Evolutionary conservation across 768 basidiomycete species (phyloP).

Genomic region (Podaxis sp.): DNA sequence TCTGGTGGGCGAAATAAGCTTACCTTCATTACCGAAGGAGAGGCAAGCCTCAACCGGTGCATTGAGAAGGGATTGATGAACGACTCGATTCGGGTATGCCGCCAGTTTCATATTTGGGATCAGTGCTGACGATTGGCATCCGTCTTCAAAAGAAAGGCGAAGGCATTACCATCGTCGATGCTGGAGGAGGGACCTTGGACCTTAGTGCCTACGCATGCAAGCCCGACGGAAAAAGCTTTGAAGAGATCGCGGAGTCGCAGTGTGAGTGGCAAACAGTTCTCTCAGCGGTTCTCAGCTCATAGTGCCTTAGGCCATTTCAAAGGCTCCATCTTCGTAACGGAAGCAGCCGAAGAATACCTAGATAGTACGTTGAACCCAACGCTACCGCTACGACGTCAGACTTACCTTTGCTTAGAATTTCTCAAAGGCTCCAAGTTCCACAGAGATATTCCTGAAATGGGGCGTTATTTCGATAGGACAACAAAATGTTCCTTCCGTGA

Average conservation of each 20-base stretch:
- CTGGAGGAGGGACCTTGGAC: conserved; percentile 61
- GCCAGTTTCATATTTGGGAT: neutral
- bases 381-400: neutral
- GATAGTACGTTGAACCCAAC: conserved; percentile 23
- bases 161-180: conserved; percentile 52
- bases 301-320: conserved; percentile 35
- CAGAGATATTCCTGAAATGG: conserved; percentile 37
- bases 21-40: conserved; percentile 57
- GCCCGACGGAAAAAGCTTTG: conserved; percentile 25
- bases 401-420: conserved; percentile 23
- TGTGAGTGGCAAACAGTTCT: conserved; percentile 25
- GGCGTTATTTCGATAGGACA: conserved; percentile 38
- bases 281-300: neutral
- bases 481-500: conserved; percentile 40
- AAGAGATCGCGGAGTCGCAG: conserved; percentile 41
- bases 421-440: conserved; percentile 35
- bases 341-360: conserved; percentile 32
- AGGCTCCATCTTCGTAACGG: conserved; percentile 47
- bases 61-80: conserved; percentile 39
- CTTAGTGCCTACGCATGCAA: conserved; percentile 45
- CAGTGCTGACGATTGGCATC: neutral
- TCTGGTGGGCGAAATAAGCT: conserved; percentile 37
- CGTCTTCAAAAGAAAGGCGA: conserved; percentile 28
- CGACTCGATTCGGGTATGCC: conserved; percentile 28
- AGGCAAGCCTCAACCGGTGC: conserved; percentile 56